Percentiles rank a stretch among this genome's conserved stretches.
These are phyloP conservation scores for Suhomyces bokatorum DNA, from an alignment of 1,139 yeast species.

Conservation along the genomic window DNA sequence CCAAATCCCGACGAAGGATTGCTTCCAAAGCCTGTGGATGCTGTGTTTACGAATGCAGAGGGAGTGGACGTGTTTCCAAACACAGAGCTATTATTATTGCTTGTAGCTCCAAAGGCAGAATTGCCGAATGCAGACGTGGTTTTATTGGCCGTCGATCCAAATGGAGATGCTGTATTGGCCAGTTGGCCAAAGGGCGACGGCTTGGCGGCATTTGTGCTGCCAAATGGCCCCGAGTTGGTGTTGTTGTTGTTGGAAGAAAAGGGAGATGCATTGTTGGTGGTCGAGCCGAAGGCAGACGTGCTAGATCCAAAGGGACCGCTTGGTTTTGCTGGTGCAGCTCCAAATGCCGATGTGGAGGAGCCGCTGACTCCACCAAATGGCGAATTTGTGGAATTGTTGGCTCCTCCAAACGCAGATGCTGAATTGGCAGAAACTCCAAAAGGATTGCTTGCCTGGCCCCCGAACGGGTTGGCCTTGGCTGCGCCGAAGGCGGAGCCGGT, in stretches of 20 bases:
- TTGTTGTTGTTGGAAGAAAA: too few species aligned
- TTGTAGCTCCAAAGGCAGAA: background rate
- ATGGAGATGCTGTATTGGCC: background rate
- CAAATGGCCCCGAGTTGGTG: background rate
- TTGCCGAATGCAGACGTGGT: constrained; percentile 1
- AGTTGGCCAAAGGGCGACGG: too few species aligned
- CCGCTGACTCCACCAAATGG: constrained; percentile 9
- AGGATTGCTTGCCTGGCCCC: constrained; percentile 6
- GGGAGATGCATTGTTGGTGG: too few species aligned
- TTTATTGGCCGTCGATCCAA: background rate
- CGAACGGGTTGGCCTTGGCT: constrained; percentile 14
- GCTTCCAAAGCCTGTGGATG: too few species aligned
- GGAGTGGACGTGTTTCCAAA: background rate
- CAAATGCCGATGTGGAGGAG: background rate
- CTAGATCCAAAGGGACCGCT: constrained; percentile 5
- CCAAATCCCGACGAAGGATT: background rate
- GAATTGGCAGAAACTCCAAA: constrained; percentile 8
- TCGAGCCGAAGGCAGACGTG: background rate
- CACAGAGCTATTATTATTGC: background rate
- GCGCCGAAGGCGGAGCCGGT: background rate
- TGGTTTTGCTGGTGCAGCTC: constrained; percentile 5
- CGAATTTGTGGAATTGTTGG: background rate
- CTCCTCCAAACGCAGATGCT: background rate
- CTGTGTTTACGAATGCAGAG: background rate
- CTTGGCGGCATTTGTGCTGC: background rate